These are phyloP conservation scores for Macrophomina pseudophaseolina DNA, from an alignment of 2,329 filamentous ascomycete species.

Conservation along the genomic window DNA sequence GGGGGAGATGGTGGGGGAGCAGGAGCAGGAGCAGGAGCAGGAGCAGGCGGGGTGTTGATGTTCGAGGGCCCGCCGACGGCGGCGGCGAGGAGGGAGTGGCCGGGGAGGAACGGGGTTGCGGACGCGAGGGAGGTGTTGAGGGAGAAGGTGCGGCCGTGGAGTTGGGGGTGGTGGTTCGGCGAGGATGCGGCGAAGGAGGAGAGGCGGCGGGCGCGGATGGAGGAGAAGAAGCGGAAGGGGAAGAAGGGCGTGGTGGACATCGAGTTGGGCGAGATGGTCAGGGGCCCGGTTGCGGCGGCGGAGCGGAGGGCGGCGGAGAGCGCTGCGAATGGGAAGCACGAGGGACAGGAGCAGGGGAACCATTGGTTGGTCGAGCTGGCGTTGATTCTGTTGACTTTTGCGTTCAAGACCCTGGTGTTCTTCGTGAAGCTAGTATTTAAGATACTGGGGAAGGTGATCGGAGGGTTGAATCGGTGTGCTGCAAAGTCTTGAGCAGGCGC, in stretches of 20 bases:
- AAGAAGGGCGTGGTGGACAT: slow-evolving; percentile 29
- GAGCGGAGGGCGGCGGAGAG: not conserved
- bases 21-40: not conserved
- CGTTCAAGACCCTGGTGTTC: slow-evolving; percentile 50
- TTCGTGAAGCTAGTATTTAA: slow-evolving; percentile 49
- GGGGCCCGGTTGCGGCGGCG: not conserved
- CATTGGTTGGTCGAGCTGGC: slow-evolving; percentile 46
- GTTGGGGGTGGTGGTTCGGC: slow-evolving; percentile 21
- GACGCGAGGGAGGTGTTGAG: not conserved
- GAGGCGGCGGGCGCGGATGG: not conserved
- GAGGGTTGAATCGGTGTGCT: slow-evolving; percentile 44
- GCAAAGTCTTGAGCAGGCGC: slow-evolving; percentile 35
- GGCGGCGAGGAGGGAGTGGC: slow-evolving; percentile 35
- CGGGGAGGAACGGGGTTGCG: not conserved
- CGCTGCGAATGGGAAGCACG: not conserved
- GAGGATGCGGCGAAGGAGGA: slow-evolving; percentile 26
- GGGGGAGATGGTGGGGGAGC: too few relatives aligned
- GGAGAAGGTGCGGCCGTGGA: slow-evolving; percentile 2
- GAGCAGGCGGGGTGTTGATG: not conserved
- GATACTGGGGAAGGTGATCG: slow-evolving; percentile 46
- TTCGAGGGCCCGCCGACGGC: slow-evolving; percentile 29
- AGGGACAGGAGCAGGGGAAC: slow-evolving; percentile 3
- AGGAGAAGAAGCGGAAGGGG: not conserved
- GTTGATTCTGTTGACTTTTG: slow-evolving; percentile 47
- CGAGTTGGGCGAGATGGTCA: not conserved